These are phyloP conservation scores for Wakefieldia striispora DNA, from an alignment of 768 basidiomycete species.

Conservation along the genomic window DNA sequence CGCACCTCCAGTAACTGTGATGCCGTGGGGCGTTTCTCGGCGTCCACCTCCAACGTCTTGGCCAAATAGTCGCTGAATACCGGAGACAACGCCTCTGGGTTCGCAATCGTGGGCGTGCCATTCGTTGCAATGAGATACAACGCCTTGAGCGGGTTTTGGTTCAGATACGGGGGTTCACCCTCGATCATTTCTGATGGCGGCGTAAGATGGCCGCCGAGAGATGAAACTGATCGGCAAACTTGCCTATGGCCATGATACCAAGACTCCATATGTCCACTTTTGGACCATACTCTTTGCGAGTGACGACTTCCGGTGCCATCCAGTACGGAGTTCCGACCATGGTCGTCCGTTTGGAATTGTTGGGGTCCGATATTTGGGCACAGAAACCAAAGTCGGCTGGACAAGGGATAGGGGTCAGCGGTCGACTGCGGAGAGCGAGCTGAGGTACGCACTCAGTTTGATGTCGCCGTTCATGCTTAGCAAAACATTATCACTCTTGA, in stretches of 20 bases:
- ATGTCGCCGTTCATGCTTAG: slow-evolving; percentile 93
- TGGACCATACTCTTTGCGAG: slow-evolving; percentile 94
- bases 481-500: slow-evolving; percentile 98
- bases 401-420: slow-evolving; percentile 5
- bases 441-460: slow-evolving; percentile 83
- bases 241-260: slow-evolving; percentile 95
- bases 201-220: slow-evolving; percentile 4
- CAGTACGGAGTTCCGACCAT: slow-evolving; percentile 99
- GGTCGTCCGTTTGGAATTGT: slow-evolving; percentile 88
- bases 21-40: slow-evolving; percentile 89
- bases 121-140: slow-evolving; percentile 98
- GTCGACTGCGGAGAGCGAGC: not conserved
- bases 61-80: slow-evolving; percentile 89
- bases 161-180: slow-evolving; percentile 94
- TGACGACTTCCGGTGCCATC: slow-evolving; percentile 99
- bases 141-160: slow-evolving; percentile 95
- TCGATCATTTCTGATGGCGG: slow-evolving; percentile 85
- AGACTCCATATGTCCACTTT: slow-evolving; percentile 99
- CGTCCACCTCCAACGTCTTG: slow-evolving; percentile 89
- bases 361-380: slow-evolving; percentile 90
- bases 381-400: slow-evolving; percentile 99
- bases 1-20: slow-evolving; percentile 74
- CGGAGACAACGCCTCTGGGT: slow-evolving; percentile 72
- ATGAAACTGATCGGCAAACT: slow-evolving; percentile 19
- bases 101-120: slow-evolving; percentile 94